phyloP scores from a whole-genome alignment of 495 filamentous ascomycete genomes.

The Penicillium robsamsonii region DNA sequence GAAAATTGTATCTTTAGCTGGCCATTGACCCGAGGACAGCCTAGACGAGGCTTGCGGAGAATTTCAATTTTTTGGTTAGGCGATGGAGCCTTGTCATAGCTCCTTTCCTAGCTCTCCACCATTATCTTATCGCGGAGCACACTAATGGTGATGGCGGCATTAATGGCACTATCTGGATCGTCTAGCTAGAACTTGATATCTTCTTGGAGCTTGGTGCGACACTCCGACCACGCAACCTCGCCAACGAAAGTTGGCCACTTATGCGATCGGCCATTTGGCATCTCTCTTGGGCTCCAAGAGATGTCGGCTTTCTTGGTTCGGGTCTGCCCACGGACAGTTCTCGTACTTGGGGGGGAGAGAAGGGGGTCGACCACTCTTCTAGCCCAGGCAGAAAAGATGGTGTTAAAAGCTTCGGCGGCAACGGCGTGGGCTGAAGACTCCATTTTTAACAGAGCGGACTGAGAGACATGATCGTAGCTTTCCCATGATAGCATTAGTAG shows the following conservation, averaged over 20 bases:
- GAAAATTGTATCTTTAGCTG: no score
- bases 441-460: constrained; percentile 6
- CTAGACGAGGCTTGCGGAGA: no score
- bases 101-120: no score
- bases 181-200: no score
- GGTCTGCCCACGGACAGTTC: constrained; percentile 2
- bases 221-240: constrained; percentile 9
- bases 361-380: neutral
- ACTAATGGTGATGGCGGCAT: no score
- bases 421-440: neutral
- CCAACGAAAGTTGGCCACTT: constrained; percentile 19
- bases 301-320: constrained; percentile 12
- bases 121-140: no score
- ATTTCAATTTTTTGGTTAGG: no score
- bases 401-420: neutral
- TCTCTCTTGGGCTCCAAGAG: constrained; percentile 7
- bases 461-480: constrained; percentile 11
- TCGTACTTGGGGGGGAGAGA: neutral
- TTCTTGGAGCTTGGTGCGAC: no score
- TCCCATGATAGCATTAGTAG: constrained; percentile 13
- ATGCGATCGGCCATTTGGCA: constrained; percentile 2
- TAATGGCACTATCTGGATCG: no score
- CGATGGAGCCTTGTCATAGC: no score
- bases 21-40: no score
- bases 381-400: constrained; percentile 12